These are phyloP conservation scores for Dipteronia dyeriana DNA, from an alignment of 345 rosid species.

Conservation along the genomic window DNA sequence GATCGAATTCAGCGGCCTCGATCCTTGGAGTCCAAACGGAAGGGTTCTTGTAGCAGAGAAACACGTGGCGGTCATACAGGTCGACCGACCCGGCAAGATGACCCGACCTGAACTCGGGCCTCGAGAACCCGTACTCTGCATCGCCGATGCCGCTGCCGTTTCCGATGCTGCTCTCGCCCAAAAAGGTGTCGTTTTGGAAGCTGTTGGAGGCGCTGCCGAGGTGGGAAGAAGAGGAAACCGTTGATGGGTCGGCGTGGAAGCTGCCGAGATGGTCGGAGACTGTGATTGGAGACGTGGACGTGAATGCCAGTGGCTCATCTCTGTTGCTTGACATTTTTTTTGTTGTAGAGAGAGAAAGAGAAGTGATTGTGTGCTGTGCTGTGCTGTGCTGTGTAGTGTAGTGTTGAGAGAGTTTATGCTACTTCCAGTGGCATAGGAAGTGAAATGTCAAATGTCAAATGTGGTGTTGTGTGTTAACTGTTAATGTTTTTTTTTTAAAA, in stretches of 20 bases:
- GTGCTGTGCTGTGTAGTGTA: no score
- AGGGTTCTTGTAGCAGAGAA: conserved; percentile 92
- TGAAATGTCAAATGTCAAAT: no score
- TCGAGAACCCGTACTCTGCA: conserved; percentile 74
- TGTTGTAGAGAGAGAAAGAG: background rate
- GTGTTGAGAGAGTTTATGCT: no score
- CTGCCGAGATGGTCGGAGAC: conserved; percentile 65
- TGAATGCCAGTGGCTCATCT: conserved; percentile 55
- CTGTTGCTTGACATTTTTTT: conserved; percentile 57
- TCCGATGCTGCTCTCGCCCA: conserved; percentile 34
- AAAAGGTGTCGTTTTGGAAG: conserved; percentile 73
- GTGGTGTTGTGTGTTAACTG: no score
- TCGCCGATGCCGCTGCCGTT: conserved; percentile 33
- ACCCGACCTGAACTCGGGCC: conserved; percentile 70
- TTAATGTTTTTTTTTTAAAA: no score
- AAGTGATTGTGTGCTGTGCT: no score
- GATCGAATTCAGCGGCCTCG: conserved; percentile 99
- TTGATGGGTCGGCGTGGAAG: conserved; percentile 46
- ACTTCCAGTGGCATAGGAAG: no score
- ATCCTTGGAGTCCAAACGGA: conserved; percentile 94
- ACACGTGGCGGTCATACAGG: conserved; percentile 83
- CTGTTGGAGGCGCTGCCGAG: conserved; percentile 75
- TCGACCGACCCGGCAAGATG: conserved; percentile 80
- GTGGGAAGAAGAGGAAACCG: conserved; percentile 35
- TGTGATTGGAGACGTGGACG: conserved; percentile 69